These are phyloP conservation scores for Claviceps arundinis DNA, from an alignment of 2,329 filamentous ascomycete species.

Conservation along the genomic window DNA sequence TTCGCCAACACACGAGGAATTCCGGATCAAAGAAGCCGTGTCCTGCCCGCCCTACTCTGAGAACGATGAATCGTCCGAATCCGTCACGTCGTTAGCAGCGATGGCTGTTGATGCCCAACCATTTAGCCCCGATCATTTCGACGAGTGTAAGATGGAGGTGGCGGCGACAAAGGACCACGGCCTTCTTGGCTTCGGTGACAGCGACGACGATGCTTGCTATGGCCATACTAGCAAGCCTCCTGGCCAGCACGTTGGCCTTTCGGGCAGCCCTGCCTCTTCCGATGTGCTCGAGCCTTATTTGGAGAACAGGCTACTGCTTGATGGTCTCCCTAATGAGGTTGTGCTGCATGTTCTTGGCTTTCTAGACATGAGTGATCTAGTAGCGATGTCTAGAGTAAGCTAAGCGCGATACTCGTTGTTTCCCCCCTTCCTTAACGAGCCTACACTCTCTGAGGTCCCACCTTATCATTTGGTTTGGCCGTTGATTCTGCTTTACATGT, in stretches of 20 bases:
- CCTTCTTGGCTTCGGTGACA: neutral
- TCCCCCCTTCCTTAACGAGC: neutral
- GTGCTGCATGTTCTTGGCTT: constrained; percentile 41
- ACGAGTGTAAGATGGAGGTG: neutral
- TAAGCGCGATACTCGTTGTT: neutral
- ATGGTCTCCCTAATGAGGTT: constrained; percentile 41
- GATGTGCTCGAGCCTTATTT: neutral
- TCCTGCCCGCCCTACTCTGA: neutral
- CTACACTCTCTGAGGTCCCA: too few relatives aligned
- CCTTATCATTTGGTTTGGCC: too few relatives aligned
- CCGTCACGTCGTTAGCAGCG: neutral
- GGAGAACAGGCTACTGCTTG: constrained; percentile 13
- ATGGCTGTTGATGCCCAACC: constrained; percentile 2
- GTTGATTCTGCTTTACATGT: too few relatives aligned
- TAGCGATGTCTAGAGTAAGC: constrained; percentile 43
- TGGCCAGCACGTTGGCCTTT: neutral
- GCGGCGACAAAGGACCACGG: neutral
- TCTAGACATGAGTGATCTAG: constrained; percentile 43
- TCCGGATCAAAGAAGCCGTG: constrained; percentile 1
- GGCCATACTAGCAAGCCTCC: neutral
- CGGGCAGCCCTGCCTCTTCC: neutral
- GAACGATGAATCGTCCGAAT: constrained; percentile 3
- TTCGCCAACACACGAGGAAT: neutral
- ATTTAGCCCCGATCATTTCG: neutral
- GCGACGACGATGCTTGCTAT: neutral